Base-by-base conservation (phyloP, 805 yeast genomes). In the Cyberlindnera mrakii region DNA sequence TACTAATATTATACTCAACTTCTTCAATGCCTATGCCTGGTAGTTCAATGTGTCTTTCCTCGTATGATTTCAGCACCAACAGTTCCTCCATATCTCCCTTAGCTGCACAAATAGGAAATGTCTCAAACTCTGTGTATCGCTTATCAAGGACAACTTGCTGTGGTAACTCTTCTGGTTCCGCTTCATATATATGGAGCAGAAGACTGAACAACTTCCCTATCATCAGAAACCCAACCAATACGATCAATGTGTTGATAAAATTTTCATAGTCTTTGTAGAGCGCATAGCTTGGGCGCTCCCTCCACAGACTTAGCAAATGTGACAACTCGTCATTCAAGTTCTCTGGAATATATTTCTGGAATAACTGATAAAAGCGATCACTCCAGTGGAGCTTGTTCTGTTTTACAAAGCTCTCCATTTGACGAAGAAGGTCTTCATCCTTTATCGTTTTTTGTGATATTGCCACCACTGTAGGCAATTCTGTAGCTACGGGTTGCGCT, bases 31-130 rank as follows among this genome's bases (percentile, higher is more conserved):
- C 37, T 8, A 16, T 15, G 4, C 16, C 29, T 16, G 34, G 31
- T 23, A 30, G 36, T 8, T 30, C 38, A 10, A 37, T 10, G 13
- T 17, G 30, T 19, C 8, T 35, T 15, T 38, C 40, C 17, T 18
- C 38, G 31, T 49, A 49, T 8, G 36, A 18, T 33, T 44, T 10
- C 20, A 35, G 8, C 18, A 49, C 33, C 17, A 40, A 15, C 19
- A 37, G 43, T 15, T 49, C 52, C 33, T 49, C 52, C 10, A 19
- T 25, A n/a, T 46, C 47, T 4, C 41, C 48, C 23, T 33, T 49
- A 1, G 48, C 52, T 17, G 40, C 33, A 30, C 52, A 49, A 13
- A 37, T 7, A 6, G 50, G 50, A 16, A 46, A 40, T 9, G 45
- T 42, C 20, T 49, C 49, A 31, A 49, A 49, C 13, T 41, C 47